phyloP scores from a whole-genome alignment of 2,329 filamentous ascomycete genomes.

The Cordyceps tenuipes region DNA sequence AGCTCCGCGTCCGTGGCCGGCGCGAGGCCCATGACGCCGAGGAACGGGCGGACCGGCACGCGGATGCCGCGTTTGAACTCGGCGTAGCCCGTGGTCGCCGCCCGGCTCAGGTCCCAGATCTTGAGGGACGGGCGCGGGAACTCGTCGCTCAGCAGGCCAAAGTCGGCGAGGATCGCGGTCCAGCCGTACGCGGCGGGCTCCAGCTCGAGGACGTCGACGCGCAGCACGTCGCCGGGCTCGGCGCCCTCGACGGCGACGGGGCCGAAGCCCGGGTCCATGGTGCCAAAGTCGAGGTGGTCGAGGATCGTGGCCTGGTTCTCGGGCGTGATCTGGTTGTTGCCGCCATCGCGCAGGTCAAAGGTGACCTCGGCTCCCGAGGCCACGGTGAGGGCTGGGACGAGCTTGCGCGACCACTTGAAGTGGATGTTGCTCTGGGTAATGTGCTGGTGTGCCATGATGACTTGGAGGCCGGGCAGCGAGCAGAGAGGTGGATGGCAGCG shows the following conservation, averaged over 20 bases:
- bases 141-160: slow-evolving; percentile 42
- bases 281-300: slow-evolving; percentile 29
- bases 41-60: slow-evolving; percentile 41
- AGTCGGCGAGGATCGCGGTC: slow-evolving; percentile 42
- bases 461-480: background rate
- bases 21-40: slow-evolving; percentile 44
- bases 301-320: slow-evolving; percentile 33
- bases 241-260: slow-evolving; percentile 41
- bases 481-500: too few relatives aligned
- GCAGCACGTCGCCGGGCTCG: slow-evolving; percentile 42
- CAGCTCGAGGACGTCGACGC: slow-evolving; percentile 40
- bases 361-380: slow-evolving; percentile 38
- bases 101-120: slow-evolving; percentile 35
- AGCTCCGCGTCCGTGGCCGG: slow-evolving; percentile 36
- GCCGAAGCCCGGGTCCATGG: slow-evolving; percentile 41
- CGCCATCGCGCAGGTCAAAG: slow-evolving; percentile 42
- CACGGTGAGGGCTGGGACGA: slow-evolving; percentile 36
- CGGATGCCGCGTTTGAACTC: slow-evolving; percentile 39
- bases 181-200: slow-evolving; percentile 40
- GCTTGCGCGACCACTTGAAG: slow-evolving; percentile 40
- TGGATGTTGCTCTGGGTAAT: slow-evolving; percentile 26
- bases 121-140: slow-evolving; percentile 36
- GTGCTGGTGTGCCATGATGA: slow-evolving; percentile 17
- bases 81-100: slow-evolving; percentile 20
- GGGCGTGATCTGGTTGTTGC: slow-evolving; percentile 39